Base-by-base conservation (phyloP, 805 yeast genomes). In the Saccharomycopsis javanensis region DNA sequence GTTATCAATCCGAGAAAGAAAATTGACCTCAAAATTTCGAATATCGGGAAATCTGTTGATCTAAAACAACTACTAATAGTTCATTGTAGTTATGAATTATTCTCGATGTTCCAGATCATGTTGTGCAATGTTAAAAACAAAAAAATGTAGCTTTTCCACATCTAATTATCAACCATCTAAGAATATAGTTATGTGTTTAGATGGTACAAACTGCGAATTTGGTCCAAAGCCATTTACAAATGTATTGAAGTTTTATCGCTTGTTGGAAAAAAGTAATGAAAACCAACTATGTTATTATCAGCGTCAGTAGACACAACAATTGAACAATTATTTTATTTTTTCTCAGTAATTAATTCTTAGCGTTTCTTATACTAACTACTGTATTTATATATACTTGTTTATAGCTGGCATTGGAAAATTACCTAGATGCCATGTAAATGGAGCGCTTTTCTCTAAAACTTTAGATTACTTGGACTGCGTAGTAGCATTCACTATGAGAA, bases 201-300 rank as follows among this genome's bases (percentile, higher is more conserved):
- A 83, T 70, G 87, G 87, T 0, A 83, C 87, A 0, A 77, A 73
- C 31, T 80, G 76, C 62, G 78, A 78, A 60, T 82, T 82, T 66
- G 84, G 85, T 1, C 74, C 77, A 0, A 68, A 71, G 25, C 82
- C 84, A 0, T 76, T 75, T 56, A 75, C 85, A 1, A 82, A 81
- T 62, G 78, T 79, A 0, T 66, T 83, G 50, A 79, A 78, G 62
- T 59, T 82, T 13, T 83, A 75, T 65, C 71, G 77, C 46, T 68
- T 82, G 68, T 64, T 82, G 34, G 81, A 78, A 13, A 79, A 77
- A 57, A 73, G 72, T 50, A 67, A 69, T 25, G 64, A 70, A 4
- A 54, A 61, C 5, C 86, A 82, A 62, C 60, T 79, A 38, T 82
- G 86, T 63, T 82, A 82, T 63, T 83, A 83, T 63, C 87, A 83